Evolutionary conservation across 495 filamentous ascomycete species (phyloP), one percentile per base, ranked within the genome.

Genomic region (Penicillium chermesinum): DNA sequence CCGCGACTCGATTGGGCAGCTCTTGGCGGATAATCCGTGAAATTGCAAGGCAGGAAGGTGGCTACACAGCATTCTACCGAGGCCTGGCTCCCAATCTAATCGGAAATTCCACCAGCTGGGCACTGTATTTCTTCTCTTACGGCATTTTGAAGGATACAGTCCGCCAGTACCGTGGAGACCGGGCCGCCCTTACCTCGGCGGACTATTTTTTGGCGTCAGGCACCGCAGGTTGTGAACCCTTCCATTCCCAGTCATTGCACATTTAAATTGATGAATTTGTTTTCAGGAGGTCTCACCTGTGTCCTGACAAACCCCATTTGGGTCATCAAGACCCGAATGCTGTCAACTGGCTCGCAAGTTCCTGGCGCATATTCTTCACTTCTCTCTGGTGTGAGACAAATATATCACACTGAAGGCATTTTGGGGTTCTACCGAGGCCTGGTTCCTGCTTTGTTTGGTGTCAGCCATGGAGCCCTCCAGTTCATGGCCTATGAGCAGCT

Each of bases 271-370:
- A 20, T 20, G 21, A 19, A 46, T 18, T 20, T 25, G 0, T 38
- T 25, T 38, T 1, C 13, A 80, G 82, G 82, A n/a, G 61, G 76
- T 22, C 57, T 86, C 15, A 91, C 89, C 4, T 85, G 88, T 30
- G 62, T 90, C 19, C 71, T 87, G 50, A 97, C 94, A 40, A 99
- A 99, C 62, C 93, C 93, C 3, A 86, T 99, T 59, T 99, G 93
- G 93, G 93, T 99, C 5, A 80, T 99, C 62, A 97, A 97, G 66
- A 99, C 93, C 2, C 87, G 93, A 41, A 97, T 99, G 91, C 73
- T 99, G 10, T 87, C 89, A 22, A 89, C 84, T 2, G 84, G 90
- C 55, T 77, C 78, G 38, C 66, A 72, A 34, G 74, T 79, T 18
- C 84, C 82, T 1, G 88, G 88, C 43, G 91, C 91, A 4, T 99